Evolutionary conservation across 2,329 filamentous ascomycete species (phyloP), one percentile per base, ranked within the genome.

Genomic region (Zalaria obscura): DNA sequence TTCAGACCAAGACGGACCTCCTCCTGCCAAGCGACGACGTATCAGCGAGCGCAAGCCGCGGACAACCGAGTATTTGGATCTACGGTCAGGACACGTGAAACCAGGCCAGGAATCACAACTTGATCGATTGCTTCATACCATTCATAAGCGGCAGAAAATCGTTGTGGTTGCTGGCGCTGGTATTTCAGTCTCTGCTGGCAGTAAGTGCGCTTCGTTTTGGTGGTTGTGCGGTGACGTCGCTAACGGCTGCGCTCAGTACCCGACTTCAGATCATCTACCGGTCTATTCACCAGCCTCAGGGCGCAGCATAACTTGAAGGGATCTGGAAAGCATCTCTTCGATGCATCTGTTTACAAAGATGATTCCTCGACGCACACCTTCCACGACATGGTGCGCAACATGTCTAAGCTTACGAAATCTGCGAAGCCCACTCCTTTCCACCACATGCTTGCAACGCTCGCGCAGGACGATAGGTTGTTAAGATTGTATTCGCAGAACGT

Each of bases 401-500:
- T 98, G 53, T 86, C 86, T 36, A 72, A 80, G 43, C 74, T 88
- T 65, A 85, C 85, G 25, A 77, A 79, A 51, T 72, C 72, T 39
- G 88, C 89, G 41, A 65, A 79, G 48, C 87, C 91, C 8, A 95
- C 91, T 1, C 70, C 77, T 2, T 98, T 98, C 57, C 91, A 98
- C 66, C 84, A 95, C 57, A 74, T 98, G 61, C 73, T 98, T 35
- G 91, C 91, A 38, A 89, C 87, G 3, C 70, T 98, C 25, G 85
- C 89, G 3, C 75, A 83, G 44, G 87, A 96, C 62, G 84, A 82
- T 35, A 83, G 91, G 18, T 66, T 98, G 25, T 69, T 95, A 56
- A 83, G 91, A 35, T 72, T 98, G 5, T 98, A 98, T 61, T 89
- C 85, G 3, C 91, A 98, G 57, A 98, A 98, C 52, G 89, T 98